Percentiles rank a stretch among this genome's conserved stretches.
These are phyloP conservation scores for Myochromella boudieri DNA, from an alignment of 768 basidiomycete genomes.

Conservation along the genomic window DNA sequence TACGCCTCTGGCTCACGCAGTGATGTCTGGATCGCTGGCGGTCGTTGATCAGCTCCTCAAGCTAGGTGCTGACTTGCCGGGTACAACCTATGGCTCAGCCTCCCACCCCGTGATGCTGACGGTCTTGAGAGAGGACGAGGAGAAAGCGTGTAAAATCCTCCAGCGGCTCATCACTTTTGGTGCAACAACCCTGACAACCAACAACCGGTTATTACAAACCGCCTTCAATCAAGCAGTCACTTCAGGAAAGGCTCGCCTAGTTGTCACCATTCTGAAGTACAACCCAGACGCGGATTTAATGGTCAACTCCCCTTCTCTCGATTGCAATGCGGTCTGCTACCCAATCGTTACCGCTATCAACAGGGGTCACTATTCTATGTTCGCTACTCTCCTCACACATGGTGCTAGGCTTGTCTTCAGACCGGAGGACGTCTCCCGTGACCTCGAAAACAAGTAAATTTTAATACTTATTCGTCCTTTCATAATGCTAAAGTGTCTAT, in stretches of 20 bases:
- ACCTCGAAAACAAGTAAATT: conserved; percentile 32
- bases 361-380: conserved; percentile 30
- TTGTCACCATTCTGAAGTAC: conserved; percentile 37
- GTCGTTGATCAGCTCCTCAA: conserved; percentile 46
- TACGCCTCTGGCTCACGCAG: conserved; percentile 51
- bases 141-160: conserved; percentile 36
- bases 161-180: conserved; percentile 40
- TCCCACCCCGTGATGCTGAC: conserved; percentile 41
- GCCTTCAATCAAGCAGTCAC: conserved; percentile 40
- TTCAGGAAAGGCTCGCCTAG: conserved; percentile 35
- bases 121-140: conserved; percentile 40
- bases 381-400: conserved; percentile 39
- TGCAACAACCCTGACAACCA: conserved; percentile 40
- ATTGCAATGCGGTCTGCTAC: conserved; percentile 26
- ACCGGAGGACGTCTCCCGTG: conserved; percentile 35
- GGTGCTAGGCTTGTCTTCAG: conserved; percentile 35
- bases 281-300: conserved; percentile 40
- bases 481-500: background rate
- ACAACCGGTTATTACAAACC: conserved; percentile 33
- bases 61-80: conserved; percentile 44
- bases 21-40: conserved; percentile 42
- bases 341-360: conserved; percentile 38
- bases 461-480: background rate
- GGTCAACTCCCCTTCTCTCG: conserved; percentile 36
- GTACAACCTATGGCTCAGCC: conserved; percentile 14